Conservation (phyloP, 192 early-diverging fungal species). For the Mycoemilia scoparia region DNA sequence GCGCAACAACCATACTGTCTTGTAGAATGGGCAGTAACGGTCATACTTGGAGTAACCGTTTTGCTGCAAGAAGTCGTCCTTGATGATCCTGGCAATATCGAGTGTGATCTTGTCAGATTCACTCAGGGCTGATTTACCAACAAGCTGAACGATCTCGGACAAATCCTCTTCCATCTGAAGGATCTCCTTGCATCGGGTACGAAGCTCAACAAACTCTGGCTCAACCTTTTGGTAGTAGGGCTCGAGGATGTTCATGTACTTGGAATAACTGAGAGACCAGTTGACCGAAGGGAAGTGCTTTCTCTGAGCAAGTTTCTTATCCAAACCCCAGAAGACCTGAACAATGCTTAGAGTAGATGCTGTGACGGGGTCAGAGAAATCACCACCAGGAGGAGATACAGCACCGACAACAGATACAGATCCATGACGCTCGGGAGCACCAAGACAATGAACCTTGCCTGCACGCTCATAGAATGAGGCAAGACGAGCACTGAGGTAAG, state of each 20-base stretch:
- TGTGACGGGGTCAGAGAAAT: conserved; percentile 98
- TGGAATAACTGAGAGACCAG: conserved; percentile 95
- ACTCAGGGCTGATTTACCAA: conserved; percentile 83
- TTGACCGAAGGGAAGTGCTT: conserved; percentile 99
- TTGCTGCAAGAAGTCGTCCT: conserved; percentile 99
- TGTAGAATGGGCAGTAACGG: conserved; percentile 99
- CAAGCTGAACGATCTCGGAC: conserved; percentile 98
- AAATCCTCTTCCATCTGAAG: conserved; percentile 97
- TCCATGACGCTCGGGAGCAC: conserved; percentile 81
- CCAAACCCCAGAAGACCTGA: conserved; percentile 99
- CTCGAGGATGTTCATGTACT: conserved; percentile 95
- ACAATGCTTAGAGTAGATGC: conserved; percentile 94
- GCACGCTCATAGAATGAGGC: conserved; percentile 99
- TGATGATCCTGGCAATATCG: conserved; percentile 92
- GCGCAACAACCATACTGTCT: conserved; percentile 94
- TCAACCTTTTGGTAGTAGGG: conserved; percentile 89
- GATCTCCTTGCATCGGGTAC: conserved; percentile 93
- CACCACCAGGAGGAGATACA: conserved; percentile 99
- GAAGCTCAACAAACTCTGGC: conserved; percentile 78
- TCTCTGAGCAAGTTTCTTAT: conserved; percentile 99
- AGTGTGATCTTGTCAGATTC: conserved; percentile 98
- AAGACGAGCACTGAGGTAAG: conserved; percentile 94
- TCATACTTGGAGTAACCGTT: conserved; percentile 98
- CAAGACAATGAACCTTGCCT: conserved; percentile 90
- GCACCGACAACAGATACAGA: conserved; percentile 96